Evolutionary conservation across 176 grass and related monocot species (phyloP).

Genomic region (Paspalum vaginatum): DNA sequence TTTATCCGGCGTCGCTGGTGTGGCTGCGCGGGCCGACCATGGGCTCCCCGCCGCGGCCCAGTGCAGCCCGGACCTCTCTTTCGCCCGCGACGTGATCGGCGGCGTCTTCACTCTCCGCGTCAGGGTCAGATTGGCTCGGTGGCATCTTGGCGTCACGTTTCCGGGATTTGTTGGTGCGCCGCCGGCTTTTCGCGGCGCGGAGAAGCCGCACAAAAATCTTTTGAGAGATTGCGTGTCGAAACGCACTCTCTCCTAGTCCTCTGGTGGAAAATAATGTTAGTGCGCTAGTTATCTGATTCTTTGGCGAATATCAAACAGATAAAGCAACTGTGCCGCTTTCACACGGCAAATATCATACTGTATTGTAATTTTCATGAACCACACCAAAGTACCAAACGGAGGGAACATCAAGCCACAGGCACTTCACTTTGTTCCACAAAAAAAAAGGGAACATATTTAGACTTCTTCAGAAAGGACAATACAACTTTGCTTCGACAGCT

Average conservation of each 20-base stretch:
- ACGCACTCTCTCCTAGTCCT: too few species aligned
- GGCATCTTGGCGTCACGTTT: not conserved
- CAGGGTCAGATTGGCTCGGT: not conserved
- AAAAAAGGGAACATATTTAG: not conserved
- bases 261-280: too few species aligned
- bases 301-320: too few species aligned
- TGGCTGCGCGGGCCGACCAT: not conserved
- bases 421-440: too few species aligned
- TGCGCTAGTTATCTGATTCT: too few species aligned
- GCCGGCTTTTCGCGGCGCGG: not conserved
- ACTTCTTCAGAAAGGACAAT: not conserved
- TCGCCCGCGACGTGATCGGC: not conserved
- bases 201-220: not conserved
- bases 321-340: too few species aligned
- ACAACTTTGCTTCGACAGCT: not conserved
- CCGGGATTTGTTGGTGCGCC: not conserved
- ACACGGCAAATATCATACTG: too few species aligned
- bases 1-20: conserved; percentile 16
- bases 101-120: not conserved
- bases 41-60: not conserved
- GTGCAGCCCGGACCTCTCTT: not conserved
- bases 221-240: not conserved
- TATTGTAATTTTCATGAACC: too few species aligned
- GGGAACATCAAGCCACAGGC: too few species aligned
- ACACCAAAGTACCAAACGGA: too few species aligned